Conservation (phyloP, 1,284 basidiomycete species). For the Ganoderma resinaceum region DNA sequence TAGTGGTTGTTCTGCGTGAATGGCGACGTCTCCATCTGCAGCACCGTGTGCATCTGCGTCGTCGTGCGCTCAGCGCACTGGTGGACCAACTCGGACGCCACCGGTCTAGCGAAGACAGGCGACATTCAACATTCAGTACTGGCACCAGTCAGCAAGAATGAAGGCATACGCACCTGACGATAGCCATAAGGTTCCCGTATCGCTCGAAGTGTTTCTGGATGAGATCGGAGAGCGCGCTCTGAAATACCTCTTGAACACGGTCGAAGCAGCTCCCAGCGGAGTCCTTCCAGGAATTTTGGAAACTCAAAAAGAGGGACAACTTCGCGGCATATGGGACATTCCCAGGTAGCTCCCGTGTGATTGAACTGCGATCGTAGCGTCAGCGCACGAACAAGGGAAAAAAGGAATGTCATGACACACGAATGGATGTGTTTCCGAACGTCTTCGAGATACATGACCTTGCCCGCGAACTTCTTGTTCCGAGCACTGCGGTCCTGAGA, state of each 20-base stretch:
- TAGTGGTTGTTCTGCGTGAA: slow-evolving; percentile 47
- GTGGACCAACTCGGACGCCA: slow-evolving; percentile 20
- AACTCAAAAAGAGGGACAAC: slow-evolving; percentile 46
- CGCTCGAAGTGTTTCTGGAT: slow-evolving; percentile 40
- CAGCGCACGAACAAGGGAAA: background rate
- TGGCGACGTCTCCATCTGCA: slow-evolving; percentile 39
- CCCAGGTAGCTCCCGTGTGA: slow-evolving; percentile 57
- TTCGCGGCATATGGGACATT: slow-evolving; percentile 60
- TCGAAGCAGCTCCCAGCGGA: slow-evolving; percentile 48
- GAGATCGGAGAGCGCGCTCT: slow-evolving; percentile 32
- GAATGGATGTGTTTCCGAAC: slow-evolving; percentile 31
- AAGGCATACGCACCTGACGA: slow-evolving; percentile 35
- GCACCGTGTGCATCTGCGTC: slow-evolving; percentile 28
- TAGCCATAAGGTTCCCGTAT: slow-evolving; percentile 38
- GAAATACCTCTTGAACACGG: slow-evolving; percentile 40
- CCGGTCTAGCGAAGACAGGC: slow-evolving; percentile 9
- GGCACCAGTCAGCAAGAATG: background rate
- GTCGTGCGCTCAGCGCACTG: slow-evolving; percentile 19
- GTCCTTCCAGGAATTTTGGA: slow-evolving; percentile 47
- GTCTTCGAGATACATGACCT: slow-evolving; percentile 31
- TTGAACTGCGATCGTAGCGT: slow-evolving; percentile 41
- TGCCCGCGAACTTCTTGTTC: slow-evolving; percentile 2
- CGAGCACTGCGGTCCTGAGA: slow-evolving; percentile 34
- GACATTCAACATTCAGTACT: background rate
- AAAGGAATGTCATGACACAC: slow-evolving; percentile 18